Evolutionary conservation across 1,284 basidiomycete genomes (phyloP).

Genomic region (Kalmanozyma brasiliensis): DNA sequence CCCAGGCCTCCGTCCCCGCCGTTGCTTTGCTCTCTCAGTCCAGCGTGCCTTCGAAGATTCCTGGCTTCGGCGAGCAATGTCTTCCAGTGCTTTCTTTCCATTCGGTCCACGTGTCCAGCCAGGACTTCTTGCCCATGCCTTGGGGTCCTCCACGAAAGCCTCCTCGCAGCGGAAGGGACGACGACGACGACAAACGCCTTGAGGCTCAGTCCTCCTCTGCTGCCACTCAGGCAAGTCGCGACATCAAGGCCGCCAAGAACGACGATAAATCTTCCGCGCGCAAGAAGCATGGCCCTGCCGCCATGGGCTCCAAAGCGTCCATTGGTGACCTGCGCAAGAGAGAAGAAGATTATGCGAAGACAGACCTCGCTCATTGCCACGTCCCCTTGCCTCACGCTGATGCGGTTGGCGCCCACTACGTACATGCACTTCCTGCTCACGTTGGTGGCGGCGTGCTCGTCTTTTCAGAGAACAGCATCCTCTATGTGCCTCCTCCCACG

Average conservation of each 20-base stretch:
- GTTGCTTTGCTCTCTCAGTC: conserved; percentile 62
- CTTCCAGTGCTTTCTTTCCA: conserved; percentile 66
- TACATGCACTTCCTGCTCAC: conserved; percentile 50
- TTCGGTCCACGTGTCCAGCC: conserved; percentile 30
- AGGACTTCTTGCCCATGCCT: conserved; percentile 51
- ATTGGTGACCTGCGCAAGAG: conserved; percentile 28
- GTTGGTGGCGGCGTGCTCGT: conserved; percentile 63
- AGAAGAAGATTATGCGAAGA: conserved; percentile 49
- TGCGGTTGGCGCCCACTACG: conserved; percentile 55
- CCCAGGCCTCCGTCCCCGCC: conserved; percentile 8
- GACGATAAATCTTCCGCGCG: conserved; percentile 23
- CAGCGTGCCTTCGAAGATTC: conserved; percentile 47
- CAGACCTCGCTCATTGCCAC: conserved; percentile 53
- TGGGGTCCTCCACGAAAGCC: conserved; percentile 55
- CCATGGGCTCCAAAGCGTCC: conserved; percentile 40
- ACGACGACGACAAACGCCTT: conserved; percentile 14
- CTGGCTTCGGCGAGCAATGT: conserved; percentile 58
- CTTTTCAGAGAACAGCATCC: conserved; percentile 57
- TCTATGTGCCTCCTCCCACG: conserved; percentile 55
- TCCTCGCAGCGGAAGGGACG: conserved; percentile 21
- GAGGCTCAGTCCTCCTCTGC: conserved; percentile 24
- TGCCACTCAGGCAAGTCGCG: conserved; percentile 23
- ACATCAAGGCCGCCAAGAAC: conserved; percentile 14
- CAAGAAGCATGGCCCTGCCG: conserved; percentile 53
- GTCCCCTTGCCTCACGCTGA: conserved; percentile 60